Evolutionary conservation across 2,329 filamentous ascomycete genomes (phyloP).

Genomic region (Fusarium beomiforme): DNA sequence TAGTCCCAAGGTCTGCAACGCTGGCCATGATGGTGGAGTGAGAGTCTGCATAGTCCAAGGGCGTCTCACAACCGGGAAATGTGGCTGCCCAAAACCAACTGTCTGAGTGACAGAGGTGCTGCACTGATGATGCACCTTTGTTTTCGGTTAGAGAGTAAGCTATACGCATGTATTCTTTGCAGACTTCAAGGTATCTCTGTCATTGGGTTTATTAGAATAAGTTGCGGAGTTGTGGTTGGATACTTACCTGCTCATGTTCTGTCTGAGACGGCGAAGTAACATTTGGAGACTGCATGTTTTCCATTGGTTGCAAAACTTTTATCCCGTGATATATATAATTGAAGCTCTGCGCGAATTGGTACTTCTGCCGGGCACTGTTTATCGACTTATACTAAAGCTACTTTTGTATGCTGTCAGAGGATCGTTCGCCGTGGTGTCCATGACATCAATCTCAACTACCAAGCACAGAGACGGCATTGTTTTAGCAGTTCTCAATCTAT

Average conservation of each 20-base stretch:
- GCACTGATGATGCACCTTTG: slow-evolving; percentile 20
- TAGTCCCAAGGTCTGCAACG: slow-evolving; percentile 33
- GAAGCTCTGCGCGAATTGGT: too few relatives aligned
- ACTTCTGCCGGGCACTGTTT: neutral
- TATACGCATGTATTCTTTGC: slow-evolving; percentile 30
- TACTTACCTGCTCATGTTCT: slow-evolving; percentile 10
- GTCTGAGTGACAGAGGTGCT: slow-evolving; percentile 22
- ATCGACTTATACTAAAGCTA: neutral
- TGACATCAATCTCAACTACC: slow-evolving; percentile 5
- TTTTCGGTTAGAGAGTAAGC: slow-evolving; percentile 24
- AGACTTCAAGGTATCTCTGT: slow-evolving; percentile 17
- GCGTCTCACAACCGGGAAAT: slow-evolving; percentile 29
- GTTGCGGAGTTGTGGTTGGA: neutral
- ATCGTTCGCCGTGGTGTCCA: slow-evolving; percentile 9
- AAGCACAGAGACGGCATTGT: neutral
- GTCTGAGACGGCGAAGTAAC: slow-evolving; percentile 8
- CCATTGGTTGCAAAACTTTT: neutral
- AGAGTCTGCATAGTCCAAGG: slow-evolving; percentile 38
- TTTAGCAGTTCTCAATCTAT: too few relatives aligned
- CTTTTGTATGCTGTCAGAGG: slow-evolving; percentile 8
- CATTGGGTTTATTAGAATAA: neutral
- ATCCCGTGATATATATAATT: neutral
- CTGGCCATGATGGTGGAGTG: slow-evolving; percentile 36
- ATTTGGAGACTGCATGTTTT: neutral
- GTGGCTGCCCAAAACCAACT: slow-evolving; percentile 34